Conservation (phyloP, 2,329 filamentous ascomycete genomes). For the Colletotrichum lupini region DNA sequence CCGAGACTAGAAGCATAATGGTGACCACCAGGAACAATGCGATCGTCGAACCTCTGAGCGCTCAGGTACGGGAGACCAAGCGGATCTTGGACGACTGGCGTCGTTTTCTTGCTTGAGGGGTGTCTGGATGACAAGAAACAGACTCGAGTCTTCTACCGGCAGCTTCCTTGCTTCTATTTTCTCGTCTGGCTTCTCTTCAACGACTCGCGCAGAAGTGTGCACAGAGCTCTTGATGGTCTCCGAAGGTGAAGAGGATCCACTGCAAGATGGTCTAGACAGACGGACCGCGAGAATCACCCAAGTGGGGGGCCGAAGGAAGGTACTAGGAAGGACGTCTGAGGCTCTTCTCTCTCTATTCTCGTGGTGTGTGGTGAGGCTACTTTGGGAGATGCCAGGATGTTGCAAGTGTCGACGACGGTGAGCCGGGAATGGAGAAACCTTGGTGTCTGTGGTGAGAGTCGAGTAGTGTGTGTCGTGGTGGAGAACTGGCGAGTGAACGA, state of each 20-base stretch:
- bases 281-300: conserved; percentile 35
- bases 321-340: conserved; percentile 30
- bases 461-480: conserved; percentile 1
- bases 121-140: conserved; percentile 36
- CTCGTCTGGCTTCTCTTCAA: conserved; percentile 15
- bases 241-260: conserved; percentile 31
- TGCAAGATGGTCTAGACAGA: conserved; percentile 32
- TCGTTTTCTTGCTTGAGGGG: conserved; percentile 19
- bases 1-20: conserved; percentile 45
- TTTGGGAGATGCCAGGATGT: conserved; percentile 24
- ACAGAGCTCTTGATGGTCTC: conserved; percentile 35
- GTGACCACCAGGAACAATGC: conserved; percentile 39
- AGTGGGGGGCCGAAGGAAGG: conserved; percentile 34
- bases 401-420: conserved; percentile 30
- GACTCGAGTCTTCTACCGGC: conserved; percentile 27
- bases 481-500: background rate
- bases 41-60: conserved; percentile 37
- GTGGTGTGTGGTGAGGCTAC: conserved; percentile 28
- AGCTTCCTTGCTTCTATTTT: conserved; percentile 32
- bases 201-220: conserved; percentile 31
- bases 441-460: conserved; percentile 16
- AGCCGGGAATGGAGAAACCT: conserved; percentile 33
- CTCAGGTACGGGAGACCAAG: conserved; percentile 38
- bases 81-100: conserved; percentile 36
- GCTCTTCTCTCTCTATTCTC: conserved; percentile 20